Evolutionary conservation across 805 yeast species (phyloP), one percentile per base, ranked within the genome.

Genomic region (Nakazawaea pomicola): DNA sequence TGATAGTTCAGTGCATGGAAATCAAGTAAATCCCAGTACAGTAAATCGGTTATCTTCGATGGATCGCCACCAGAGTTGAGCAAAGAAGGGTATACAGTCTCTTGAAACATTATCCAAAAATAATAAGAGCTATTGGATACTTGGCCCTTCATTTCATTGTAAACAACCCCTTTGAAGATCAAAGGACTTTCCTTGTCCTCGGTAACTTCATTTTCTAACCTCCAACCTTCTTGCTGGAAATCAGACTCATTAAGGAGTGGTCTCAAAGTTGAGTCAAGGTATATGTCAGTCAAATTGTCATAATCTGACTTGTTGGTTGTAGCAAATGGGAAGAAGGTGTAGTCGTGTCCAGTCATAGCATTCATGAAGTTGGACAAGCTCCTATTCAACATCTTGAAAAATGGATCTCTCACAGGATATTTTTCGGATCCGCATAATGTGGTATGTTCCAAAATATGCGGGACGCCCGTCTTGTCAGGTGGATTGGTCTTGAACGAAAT

Each of bases 61-160:
- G 99, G 99, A 56, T 91, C 96, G 43, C 99, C 99, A 24, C 97
- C 99, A 2, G 96, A 83, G 62, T 88, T 88, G 55, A 88, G 74
- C 52, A 93, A 66, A 7, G 90, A 75, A 2, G 96, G 93, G 53
- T 88, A 93, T 10, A 93, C 73, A 6, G 85, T 65, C 60, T 87
- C 85, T 55, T 85, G 88, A 66, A 81, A 91, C 47, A 80, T 77
- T 54, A 82, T 86, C 77, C 90, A 91, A 57, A 73, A 89, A 48
- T 81, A 74, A 60, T 93, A 93, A 3, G 90, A 77, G 0, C 96
- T 76, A 58, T 88, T 91, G 0, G 96, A 84, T 56, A 87, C 77
- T 61, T 91, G 97, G 7, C 99, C 99, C 62, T 93, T 93, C 99
- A 93, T 93, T 64, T 93, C 99, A 57, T 93, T 93, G 59, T 85